A percentile compares a stretch with the other conserved stretches of the same genome.
phyloP scores from a whole-genome alignment of 768 basidiomycete genomes.

The Trametes gibbosa region DNA sequence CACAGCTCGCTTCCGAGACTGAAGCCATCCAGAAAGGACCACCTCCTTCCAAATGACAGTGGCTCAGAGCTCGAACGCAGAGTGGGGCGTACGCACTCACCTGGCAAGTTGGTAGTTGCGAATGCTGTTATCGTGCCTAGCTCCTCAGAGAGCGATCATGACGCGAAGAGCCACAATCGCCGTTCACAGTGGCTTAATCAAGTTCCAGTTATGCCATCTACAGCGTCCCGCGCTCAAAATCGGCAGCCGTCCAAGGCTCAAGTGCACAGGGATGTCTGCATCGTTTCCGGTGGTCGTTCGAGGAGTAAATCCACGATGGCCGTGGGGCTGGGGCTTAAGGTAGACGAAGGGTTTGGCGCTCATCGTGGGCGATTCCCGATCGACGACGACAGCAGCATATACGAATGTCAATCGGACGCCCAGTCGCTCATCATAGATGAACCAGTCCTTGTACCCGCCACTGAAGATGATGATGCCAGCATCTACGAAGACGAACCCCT shows the following conservation, averaged over 20 bases:
- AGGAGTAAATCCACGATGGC: background rate
- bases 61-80: constrained; percentile 24
- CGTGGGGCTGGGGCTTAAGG: constrained; percentile 12
- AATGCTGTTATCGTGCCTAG: constrained; percentile 27
- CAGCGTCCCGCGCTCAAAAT: background rate
- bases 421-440: constrained; percentile 1
- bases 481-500: constrained; percentile 4
- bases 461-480: constrained; percentile 14
- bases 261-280: background rate
- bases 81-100: constrained; percentile 8
- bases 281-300: background rate
- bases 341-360: background rate
- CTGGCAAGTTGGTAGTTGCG: constrained; percentile 24
- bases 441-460: background rate
- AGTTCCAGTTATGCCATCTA: background rate
- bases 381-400: constrained; percentile 22
- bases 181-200: background rate
- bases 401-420: constrained; percentile 14
- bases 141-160: constrained; percentile 23
- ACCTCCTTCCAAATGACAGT: constrained; percentile 17
- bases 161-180: background rate
- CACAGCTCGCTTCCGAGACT: constrained; percentile 4
- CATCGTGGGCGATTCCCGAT: background rate
- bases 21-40: background rate
- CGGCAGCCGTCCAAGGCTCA: background rate